Percentiles rank a stretch among this genome's conserved stretches.
These are phyloP conservation scores for Escovopsis sp. DNA, from an alignment of 2,329 filamentous ascomycete species.

Conservation along the genomic window DNA sequence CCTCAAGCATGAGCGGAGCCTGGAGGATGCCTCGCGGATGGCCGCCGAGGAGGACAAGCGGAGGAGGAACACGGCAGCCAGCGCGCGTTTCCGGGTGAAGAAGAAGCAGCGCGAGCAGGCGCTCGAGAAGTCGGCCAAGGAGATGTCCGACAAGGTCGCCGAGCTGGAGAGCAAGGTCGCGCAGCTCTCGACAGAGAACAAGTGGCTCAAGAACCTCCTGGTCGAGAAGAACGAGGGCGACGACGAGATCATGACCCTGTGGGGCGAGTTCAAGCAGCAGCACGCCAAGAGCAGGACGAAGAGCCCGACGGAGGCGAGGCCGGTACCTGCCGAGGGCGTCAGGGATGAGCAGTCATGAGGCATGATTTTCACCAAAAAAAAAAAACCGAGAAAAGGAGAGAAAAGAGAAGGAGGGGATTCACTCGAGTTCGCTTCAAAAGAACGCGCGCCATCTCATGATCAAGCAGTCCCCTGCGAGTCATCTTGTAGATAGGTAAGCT, in stretches of 20 bases:
- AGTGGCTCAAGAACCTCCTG: constrained; percentile 66
- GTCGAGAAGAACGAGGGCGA: constrained; percentile 64
- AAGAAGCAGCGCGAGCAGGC: constrained; percentile 91
- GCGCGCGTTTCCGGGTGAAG: constrained; percentile 80
- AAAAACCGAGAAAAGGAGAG: no score
- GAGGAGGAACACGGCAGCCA: constrained; percentile 75
- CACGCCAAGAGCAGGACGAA: constrained; percentile 17
- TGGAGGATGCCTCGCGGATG: constrained; percentile 56
- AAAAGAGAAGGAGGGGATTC: no score
- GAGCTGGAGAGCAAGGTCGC: constrained; percentile 57
- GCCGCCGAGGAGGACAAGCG: constrained; percentile 84
- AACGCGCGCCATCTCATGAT: no score
- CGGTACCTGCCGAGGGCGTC: constrained; percentile 11
- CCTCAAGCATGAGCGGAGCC: constrained; percentile 31
- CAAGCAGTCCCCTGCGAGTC: no score
- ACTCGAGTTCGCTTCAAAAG: no score
- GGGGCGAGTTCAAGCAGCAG: constrained; percentile 34
- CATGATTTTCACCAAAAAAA: background rate
- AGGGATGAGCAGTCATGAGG: constrained; percentile 6
- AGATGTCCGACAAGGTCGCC: constrained; percentile 66
- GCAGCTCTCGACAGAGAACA: constrained; percentile 70
- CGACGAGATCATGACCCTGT: constrained; percentile 34
- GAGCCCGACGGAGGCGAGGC: constrained; percentile 2
- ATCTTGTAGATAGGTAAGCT: no score
- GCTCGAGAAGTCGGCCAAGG: constrained; percentile 66